Evolutionary conservation across 2,329 filamentous ascomycete genomes (phyloP).

Genomic region (Coniochaeta hoffmannii): DNA sequence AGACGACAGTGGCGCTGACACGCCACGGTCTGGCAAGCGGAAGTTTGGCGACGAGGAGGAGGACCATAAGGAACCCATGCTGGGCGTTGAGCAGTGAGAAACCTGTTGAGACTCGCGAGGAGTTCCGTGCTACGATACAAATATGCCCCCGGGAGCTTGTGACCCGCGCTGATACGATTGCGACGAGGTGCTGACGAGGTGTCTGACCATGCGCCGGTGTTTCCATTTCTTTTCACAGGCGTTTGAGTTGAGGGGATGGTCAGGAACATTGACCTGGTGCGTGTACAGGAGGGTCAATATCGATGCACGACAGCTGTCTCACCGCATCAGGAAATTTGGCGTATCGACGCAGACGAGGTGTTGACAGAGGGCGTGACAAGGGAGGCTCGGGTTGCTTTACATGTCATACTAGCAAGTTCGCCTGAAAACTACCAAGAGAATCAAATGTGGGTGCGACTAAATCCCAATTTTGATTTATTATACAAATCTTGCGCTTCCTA

Average conservation of each 20-base stretch:
- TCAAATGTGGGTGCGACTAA: no score
- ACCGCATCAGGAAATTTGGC: neutral
- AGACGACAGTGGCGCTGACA: slow-evolving; percentile 24
- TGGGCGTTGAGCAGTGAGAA: slow-evolving; percentile 7
- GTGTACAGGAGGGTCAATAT: neutral
- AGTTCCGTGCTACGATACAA: neutral
- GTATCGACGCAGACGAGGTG: neutral
- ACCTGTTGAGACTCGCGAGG: neutral
- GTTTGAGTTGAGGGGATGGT: neutral
- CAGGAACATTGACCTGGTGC: neutral
- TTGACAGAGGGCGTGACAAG: neutral
- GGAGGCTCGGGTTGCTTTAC: no score
- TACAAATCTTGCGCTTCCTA: no score
- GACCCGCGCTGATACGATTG: neutral
- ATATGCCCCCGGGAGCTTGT: neutral
- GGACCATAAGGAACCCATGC: slow-evolving; percentile 11
- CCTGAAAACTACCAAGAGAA: no score
- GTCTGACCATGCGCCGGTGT: neutral
- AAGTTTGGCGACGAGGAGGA: slow-evolving; percentile 41
- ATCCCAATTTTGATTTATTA: no score
- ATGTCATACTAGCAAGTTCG: no score
- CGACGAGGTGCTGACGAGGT: neutral
- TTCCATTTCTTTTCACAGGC: neutral
- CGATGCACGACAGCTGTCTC: neutral
- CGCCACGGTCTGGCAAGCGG: slow-evolving; percentile 39